A percentile compares a stretch with the other conserved stretches of the same genome.
phyloP scores from a whole-genome alignment of 805 yeast genomes.

The Metschnikowia dekortorum region DNA sequence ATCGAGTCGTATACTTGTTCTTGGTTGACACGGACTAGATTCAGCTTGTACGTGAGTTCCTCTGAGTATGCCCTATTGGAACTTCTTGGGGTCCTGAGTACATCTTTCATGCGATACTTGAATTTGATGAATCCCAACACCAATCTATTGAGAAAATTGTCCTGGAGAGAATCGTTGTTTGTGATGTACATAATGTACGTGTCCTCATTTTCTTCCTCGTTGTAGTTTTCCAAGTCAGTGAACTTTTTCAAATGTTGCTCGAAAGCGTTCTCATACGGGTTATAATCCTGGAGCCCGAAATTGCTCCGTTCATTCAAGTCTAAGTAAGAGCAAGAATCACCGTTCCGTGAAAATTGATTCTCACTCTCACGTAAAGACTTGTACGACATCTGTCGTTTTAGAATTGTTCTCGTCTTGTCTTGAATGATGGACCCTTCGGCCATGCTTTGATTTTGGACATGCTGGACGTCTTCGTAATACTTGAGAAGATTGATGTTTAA shows the following conservation, averaged over 20 bases:
- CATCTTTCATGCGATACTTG: slow-evolving; percentile 17
- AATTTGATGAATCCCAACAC: slow-evolving; percentile 20
- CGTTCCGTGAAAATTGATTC: background rate
- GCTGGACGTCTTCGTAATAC: slow-evolving; percentile 32
- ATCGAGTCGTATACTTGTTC: slow-evolving; percentile 27
- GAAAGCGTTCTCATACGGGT: slow-evolving; percentile 4
- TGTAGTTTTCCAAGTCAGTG: slow-evolving; percentile 13
- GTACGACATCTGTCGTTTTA: slow-evolving; percentile 17
- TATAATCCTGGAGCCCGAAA: background rate
- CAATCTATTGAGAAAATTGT: slow-evolving; percentile 18
- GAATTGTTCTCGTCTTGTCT: slow-evolving; percentile 13
- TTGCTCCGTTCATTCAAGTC: background rate
- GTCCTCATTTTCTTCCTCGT: slow-evolving; percentile 20
- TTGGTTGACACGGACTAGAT: slow-evolving; percentile 7
- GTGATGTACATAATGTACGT: slow-evolving; percentile 22
- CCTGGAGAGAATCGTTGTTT: slow-evolving; percentile 17
- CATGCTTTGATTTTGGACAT: slow-evolving; percentile 25
- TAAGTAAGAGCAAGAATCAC: background rate
- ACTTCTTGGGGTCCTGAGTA: slow-evolving; percentile 7
- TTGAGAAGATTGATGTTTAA: slow-evolving; percentile 35
- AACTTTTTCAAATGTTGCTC: slow-evolving; percentile 5
- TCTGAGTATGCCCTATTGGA: background rate
- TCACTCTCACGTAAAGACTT: slow-evolving; percentile 9
- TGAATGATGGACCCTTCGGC: slow-evolving; percentile 22
- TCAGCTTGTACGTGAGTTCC: background rate